These are phyloP conservation scores for Umbelopsis sp. DNA, from an alignment of 371 early-diverging fungal genomes.

Conservation along the genomic window DNA sequence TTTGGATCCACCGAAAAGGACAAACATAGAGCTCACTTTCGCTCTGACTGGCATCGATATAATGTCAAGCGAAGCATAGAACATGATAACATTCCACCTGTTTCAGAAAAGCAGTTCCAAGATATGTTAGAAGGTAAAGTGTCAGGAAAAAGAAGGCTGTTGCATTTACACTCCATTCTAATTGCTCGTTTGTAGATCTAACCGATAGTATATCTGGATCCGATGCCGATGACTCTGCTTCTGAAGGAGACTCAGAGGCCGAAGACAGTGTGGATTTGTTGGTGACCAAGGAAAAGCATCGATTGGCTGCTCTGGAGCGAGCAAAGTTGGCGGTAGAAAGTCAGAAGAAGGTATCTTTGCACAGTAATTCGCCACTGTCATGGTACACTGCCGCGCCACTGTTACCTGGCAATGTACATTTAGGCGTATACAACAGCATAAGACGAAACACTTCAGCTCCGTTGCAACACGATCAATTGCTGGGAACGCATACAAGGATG, in stretches of 20 bases:
- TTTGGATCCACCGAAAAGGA: constrained; percentile 74
- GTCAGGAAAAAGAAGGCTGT: not conserved
- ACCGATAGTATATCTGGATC: constrained; percentile 57
- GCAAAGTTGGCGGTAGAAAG: constrained; percentile 33
- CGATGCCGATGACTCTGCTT: constrained; percentile 38
- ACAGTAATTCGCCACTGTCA: constrained; percentile 42
- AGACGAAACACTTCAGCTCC: constrained; percentile 23
- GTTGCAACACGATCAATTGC: constrained; percentile 13
- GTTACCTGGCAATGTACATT: constrained; percentile 36
- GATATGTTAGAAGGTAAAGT: constrained; percentile 66
- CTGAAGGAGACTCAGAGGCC: constrained; percentile 31
- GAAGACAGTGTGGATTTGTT: constrained; percentile 37
- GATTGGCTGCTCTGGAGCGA: constrained; percentile 31
- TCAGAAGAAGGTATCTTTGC: constrained; percentile 28
- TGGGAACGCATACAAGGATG: constrained; percentile 32
- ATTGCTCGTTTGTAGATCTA: constrained; percentile 31
- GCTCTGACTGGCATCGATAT: constrained; percentile 97
- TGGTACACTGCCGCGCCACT: constrained; percentile 52
- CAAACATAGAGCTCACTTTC: constrained; percentile 88
- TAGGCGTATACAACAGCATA: constrained; percentile 64
- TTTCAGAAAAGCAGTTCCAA: constrained; percentile 80
- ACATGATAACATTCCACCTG: constrained; percentile 73
- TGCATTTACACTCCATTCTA: not conserved
- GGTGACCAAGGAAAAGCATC: constrained; percentile 44
- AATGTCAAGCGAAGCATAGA: constrained; percentile 95